phyloP scores from a whole-genome alignment of 768 basidiomycete species.

The Nidula microcarpa region DNA sequence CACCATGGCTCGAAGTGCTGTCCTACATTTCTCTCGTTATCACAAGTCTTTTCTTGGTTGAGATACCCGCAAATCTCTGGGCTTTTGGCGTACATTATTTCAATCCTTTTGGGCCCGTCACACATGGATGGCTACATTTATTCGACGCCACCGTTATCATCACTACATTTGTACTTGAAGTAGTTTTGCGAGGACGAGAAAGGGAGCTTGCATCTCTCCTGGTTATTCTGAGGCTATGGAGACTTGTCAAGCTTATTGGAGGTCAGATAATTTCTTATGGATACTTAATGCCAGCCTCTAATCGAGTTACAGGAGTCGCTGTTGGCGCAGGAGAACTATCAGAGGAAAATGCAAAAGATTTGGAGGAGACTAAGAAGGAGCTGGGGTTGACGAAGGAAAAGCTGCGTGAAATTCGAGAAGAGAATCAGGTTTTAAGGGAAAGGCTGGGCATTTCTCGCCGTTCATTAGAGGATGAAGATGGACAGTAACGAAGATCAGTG shows the following conservation, averaged over 20 bases:
- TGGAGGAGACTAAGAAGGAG: conserved; percentile 45
- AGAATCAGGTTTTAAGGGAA: conserved; percentile 51
- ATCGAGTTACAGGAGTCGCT: conserved; percentile 51
- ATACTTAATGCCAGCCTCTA: not conserved
- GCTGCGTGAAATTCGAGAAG: conserved; percentile 41
- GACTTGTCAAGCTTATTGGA: conserved; percentile 71
- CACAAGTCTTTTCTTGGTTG: conserved; percentile 69
- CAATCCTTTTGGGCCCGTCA: conserved; percentile 52
- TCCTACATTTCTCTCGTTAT: conserved; percentile 63
- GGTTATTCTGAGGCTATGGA: conserved; percentile 75
- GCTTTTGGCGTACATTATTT: conserved; percentile 61
- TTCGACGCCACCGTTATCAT: conserved; percentile 74
- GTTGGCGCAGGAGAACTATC: conserved; percentile 71
- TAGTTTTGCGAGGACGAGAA: conserved; percentile 63
- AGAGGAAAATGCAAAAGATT: conserved; percentile 47
- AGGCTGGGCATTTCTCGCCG: conserved; percentile 17
- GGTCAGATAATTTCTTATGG: conserved; percentile 18
- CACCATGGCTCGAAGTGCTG: conserved; percentile 61
- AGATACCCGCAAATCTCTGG: conserved; percentile 72
- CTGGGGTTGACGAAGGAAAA: conserved; percentile 42
- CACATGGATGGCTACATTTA: conserved; percentile 62
- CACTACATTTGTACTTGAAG: conserved; percentile 71
- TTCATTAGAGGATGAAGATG: too few relatives aligned
- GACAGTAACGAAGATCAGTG: too few relatives aligned
- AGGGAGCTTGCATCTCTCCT: conserved; percentile 69